Percentiles rank a stretch among this genome's conserved stretches.
These are phyloP conservation scores for Sphagnum contortum DNA, from an alignment of 225 moss, liverwort and hornwort species.

Conservation along the genomic window DNA sequence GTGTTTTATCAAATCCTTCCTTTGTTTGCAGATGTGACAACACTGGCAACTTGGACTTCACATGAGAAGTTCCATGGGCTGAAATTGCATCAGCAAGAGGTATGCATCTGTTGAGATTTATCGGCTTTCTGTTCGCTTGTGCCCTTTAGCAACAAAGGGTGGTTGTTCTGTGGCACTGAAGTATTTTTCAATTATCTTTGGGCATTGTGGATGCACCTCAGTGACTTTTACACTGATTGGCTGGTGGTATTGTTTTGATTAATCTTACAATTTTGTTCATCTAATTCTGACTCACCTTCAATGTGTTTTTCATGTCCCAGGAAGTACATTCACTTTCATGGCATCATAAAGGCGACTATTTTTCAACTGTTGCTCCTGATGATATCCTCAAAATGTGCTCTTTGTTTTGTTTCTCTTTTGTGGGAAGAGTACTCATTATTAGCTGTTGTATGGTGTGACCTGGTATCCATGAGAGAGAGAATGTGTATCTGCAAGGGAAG, in stretches of 20 bases:
- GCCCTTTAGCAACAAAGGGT: too few species aligned
- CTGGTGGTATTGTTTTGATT: neutral
- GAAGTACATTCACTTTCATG: constrained; percentile 65
- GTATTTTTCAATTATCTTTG: too few species aligned
- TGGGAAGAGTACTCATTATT: too few species aligned
- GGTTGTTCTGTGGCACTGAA: too few species aligned
- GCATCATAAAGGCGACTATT: constrained; percentile 97
- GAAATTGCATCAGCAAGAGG: constrained; percentile 55
- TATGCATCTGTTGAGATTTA: constrained; percentile 7
- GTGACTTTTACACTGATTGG: too few species aligned
- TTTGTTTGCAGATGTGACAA: constrained; percentile 26
- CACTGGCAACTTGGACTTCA: constrained; percentile 53
- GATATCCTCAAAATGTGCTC: constrained; percentile 57
- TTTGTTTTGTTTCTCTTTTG: neutral
- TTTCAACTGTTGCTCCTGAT: constrained; percentile 92
- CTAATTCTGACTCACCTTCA: neutral
- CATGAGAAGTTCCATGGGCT: constrained; percentile 55
- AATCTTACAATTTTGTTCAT: neutral
- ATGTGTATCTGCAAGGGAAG: too few species aligned
- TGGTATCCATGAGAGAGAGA: too few species aligned
- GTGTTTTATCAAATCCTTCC: too few species aligned
- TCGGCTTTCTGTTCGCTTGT: neutral
- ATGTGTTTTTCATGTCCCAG: constrained; percentile 14
- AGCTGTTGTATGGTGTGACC: too few species aligned
- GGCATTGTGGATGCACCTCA: too few species aligned